phyloP scores from a whole-genome alignment of 768 basidiomycete species.

The Kwoniella botswanensis region DNA sequence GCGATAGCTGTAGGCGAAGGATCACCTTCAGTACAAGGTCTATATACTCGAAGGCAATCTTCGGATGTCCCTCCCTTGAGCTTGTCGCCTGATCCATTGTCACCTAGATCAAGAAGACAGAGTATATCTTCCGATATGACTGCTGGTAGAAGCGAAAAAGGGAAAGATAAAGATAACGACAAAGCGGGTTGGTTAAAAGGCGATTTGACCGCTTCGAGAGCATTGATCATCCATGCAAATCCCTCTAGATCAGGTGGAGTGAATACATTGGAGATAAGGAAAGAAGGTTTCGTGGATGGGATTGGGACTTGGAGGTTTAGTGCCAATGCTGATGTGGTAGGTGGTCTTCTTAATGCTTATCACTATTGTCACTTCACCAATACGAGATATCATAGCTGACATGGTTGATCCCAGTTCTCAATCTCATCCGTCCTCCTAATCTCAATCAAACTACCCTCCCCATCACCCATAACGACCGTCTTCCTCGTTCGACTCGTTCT shows the following conservation, averaged over 20 bases:
- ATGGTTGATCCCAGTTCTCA: slow-evolving; percentile 38
- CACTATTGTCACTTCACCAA: too few relatives aligned
- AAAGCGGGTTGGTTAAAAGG: slow-evolving; percentile 50
- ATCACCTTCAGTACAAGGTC: slow-evolving; percentile 11
- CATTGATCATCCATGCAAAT: slow-evolving; percentile 50
- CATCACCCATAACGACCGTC: slow-evolving; percentile 49
- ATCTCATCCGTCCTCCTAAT: slow-evolving; percentile 47
- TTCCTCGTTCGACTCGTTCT: slow-evolving; percentile 50
- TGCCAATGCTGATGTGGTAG: slow-evolving; percentile 46
- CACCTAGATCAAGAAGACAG: background rate
- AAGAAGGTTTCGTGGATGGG: slow-evolving; percentile 49
- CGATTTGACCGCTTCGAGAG: slow-evolving; percentile 38
- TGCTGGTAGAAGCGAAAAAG: background rate
- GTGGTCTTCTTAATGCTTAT: slow-evolving; percentile 15
- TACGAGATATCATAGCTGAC: too few relatives aligned
- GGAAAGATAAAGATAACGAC: slow-evolving; percentile 27
- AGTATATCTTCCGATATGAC: background rate
- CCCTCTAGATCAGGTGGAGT: slow-evolving; percentile 43
- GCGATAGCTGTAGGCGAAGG: slow-evolving; percentile 25
- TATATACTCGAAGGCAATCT: slow-evolving; percentile 23
- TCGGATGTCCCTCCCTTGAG: slow-evolving; percentile 12
- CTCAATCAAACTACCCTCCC: slow-evolving; percentile 36
- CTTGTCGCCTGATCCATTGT: background rate
- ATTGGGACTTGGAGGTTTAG: slow-evolving; percentile 40
- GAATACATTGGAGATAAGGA: slow-evolving; percentile 36